Base-by-base conservation (phyloP, 2,329 filamentous ascomycete genomes). In the Akanthomyces uredinophilus region DNA sequence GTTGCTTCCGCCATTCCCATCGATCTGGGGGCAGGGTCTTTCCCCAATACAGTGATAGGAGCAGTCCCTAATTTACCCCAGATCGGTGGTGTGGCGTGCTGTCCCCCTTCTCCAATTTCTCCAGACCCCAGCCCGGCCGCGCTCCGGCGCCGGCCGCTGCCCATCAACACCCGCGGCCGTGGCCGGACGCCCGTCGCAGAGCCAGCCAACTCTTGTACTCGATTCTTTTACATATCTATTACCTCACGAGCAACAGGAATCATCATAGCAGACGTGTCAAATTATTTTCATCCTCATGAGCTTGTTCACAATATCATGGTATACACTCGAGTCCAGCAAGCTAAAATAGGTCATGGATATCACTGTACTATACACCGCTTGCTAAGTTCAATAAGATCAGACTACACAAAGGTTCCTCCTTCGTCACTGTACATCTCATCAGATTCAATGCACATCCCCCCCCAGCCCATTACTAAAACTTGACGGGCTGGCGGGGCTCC, bases 91-190 rank as follows among this genome's bases (percentile, higher is more conserved):
- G 32, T 51, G 57, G 57, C 35, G 37, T 41, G 6, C 18, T 29
- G 7, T 4, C 5, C 27, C 27, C 16, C 44, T 11, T 59, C 41
- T 46, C 43, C 43, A 49, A 59, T 24, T n/a, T 14, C 41, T 32
- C 5, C 18, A 10, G 43, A 13, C 16, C 20, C 24, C 56, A 43
- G n/a, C 47, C 49, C 16, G 4, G 5, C 14, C 59, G 59, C 59
- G 43, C 43, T 41, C 41, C 59, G 58, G 22, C 58, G 58, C 29
- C 29, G 43, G 24, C 58, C 58, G 58, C n/a, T 18, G 16, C 53
- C 29, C 8, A 29, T 41, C 50, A 39, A 32, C 27, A 16, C 13
- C 2, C 46, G 8, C 59, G 59, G 59, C 49, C 41, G 16, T 29
- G 14, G 59, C 50, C 59, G 59, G 6, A n/a, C 35, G 41, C 50